These are phyloP conservation scores for Ulvella scutata DNA, from an alignment of 139 green algal genomes.

Conservation along the genomic window DNA sequence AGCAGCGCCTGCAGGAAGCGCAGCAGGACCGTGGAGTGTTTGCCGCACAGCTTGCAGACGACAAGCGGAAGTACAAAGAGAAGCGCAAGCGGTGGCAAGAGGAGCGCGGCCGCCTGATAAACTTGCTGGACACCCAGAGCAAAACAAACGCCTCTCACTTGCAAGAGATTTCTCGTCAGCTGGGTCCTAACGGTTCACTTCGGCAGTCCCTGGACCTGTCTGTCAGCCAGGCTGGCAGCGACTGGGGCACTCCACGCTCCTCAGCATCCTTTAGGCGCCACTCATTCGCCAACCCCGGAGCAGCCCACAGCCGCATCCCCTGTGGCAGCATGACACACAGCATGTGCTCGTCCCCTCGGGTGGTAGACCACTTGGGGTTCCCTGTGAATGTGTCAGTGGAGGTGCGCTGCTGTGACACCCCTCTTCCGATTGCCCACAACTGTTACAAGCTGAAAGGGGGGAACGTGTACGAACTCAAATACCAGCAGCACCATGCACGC, in stretches of 20 bases:
- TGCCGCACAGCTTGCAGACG: neutral
- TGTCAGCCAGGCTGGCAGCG: neutral
- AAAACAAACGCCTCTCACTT: neutral
- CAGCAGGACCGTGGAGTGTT: neutral
- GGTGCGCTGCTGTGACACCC: neutral
- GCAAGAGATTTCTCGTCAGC: neutral
- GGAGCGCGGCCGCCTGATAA: neutral
- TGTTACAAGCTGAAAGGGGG: no score
- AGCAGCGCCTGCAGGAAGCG: no score
- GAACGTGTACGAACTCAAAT: no score
- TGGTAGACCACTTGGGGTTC: neutral
- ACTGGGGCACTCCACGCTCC: neutral
- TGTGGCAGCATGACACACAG: no score
- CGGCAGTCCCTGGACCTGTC: slow-evolving; percentile 1
- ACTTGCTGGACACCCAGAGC: neutral
- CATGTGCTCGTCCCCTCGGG: neutral
- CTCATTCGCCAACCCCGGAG: neutral
- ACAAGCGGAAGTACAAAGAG: neutral
- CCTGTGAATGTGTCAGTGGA: neutral
- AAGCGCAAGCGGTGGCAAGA: neutral
- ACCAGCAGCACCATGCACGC: no score
- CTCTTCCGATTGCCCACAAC: no score
- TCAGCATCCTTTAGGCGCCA: neutral
- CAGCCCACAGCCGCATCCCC: neutral
- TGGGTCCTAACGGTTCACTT: neutral